These are phyloP conservation scores for Nicotiana rustica DNA, from an alignment of 305 asterid genomes.

Conservation along the genomic window DNA sequence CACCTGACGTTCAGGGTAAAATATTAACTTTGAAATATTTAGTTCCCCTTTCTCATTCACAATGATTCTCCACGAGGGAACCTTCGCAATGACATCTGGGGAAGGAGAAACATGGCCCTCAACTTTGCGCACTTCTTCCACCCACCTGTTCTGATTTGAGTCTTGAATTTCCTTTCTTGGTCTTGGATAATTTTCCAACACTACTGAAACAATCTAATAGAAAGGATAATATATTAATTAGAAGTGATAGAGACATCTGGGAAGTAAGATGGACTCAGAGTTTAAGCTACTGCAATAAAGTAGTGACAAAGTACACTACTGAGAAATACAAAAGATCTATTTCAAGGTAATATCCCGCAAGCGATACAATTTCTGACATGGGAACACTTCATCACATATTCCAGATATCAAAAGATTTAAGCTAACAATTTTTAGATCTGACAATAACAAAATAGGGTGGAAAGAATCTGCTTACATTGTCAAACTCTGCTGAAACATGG, in stretches of 20 bases:
- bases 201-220: conserved; percentile 88
- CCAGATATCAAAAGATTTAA: conserved; percentile 1
- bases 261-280: background rate
- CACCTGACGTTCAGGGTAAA: conserved; percentile 37
- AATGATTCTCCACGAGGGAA: conserved; percentile 78
- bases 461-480: conserved; percentile 69
- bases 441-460: conserved; percentile 25
- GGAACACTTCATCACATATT: background rate
- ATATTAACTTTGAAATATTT: conserved; percentile 71
- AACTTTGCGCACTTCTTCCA: conserved; percentile 66
- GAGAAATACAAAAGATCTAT: conserved; percentile 21
- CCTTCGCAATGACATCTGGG: conserved; percentile 55
- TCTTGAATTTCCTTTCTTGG: conserved; percentile 59
- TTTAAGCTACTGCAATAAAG: conserved; percentile 17
- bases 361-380: background rate
- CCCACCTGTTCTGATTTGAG: conserved; percentile 57
- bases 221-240: conserved; percentile 31
- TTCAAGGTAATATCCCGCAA: conserved; percentile 1
- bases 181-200: conserved; percentile 83
- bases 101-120: conserved; percentile 67
- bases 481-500: conserved; percentile 89
- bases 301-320: background rate
- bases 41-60: conserved; percentile 78
- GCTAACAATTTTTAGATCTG: background rate
- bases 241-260: background rate